Evolutionary conservation across 2,329 filamentous ascomycete species (phyloP), one percentile per base, ranked within the genome.

Genomic region (Coleophoma cylindrospora): DNA sequence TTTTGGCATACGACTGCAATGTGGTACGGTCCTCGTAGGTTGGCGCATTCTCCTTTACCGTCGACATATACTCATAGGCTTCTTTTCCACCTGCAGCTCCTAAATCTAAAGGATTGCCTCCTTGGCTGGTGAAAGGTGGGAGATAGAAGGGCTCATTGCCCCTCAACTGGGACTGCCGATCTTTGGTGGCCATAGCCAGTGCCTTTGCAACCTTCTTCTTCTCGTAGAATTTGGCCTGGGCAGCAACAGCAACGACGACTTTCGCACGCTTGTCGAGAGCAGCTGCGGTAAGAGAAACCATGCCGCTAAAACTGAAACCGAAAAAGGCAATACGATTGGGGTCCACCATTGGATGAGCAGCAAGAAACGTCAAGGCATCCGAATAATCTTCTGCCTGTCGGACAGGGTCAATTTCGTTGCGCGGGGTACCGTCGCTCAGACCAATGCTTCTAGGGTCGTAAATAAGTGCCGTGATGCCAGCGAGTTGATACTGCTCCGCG

Each of bases 91-190:
- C 40, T 9, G 17, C 40, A 21, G 12, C 17, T 22, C 17, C 40
- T 22, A 41, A 13, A 2, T 22, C 40, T 7, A 19, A 5, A 13
- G 17, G 40, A 19, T 41, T 41, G 4, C 13, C 40, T 12, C 69
- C 70, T 10, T 62, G 51, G 32, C 56, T 56, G 13, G 58, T 69
- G n/a, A 73, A 52, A 37, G 69, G 57, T 1, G 68, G 66, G 1
- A 75, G 48, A 41, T 58, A 64, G 47, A 68, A 61, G 0, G 71
- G 64, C 33, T 55, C 49, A 51, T 74, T 74, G 9, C 72, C 72
- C 1, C 45, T 48, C 1, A 67, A 17, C 46, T 67, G 69, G 0
- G 69, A 70, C 52, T 68, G 65, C 3, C 72, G 66, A 53, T 74
- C 71, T 47, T 63, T 52, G 40, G 68, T 63, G 11, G 54, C 43